Evolutionary conservation across 345 rosid species (phyloP).

Genomic region (Eucalyptus fibrosa): DNA sequence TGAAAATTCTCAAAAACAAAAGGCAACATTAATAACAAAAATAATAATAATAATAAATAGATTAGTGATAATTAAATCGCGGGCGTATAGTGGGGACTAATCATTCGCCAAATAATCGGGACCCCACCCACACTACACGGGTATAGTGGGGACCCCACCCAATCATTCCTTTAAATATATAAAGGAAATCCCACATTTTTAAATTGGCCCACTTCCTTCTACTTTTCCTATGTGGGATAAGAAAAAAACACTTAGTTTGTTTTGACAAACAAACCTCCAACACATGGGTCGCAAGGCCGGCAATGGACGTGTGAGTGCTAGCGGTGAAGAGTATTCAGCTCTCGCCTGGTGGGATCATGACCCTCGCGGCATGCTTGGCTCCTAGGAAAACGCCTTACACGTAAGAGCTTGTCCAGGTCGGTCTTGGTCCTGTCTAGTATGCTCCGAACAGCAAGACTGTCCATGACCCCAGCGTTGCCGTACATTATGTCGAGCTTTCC

Average conservation of each 20-base stretch:
- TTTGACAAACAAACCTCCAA: no score
- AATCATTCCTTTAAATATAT: no score
- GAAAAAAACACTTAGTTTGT: no score
- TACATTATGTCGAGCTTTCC: constrained; percentile 32
- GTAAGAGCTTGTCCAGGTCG: constrained; percentile 19
- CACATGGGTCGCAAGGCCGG: not conserved
- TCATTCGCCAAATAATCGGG: no score
- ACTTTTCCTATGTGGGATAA: no score
- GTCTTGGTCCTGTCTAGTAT: constrained; percentile 8
- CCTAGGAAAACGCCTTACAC: constrained; percentile 16
- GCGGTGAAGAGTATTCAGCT: constrained; percentile 23
- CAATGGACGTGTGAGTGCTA: constrained; percentile 6
- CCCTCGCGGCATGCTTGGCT: constrained; percentile 30
- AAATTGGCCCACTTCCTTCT: accelerated
- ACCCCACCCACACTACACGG: accelerated
- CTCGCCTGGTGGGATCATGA: constrained; percentile 8
- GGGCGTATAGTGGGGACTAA: no score
- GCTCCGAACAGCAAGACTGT: not conserved
- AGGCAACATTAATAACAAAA: no score
- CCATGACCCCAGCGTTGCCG: constrained; percentile 20
- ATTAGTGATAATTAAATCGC: no score
- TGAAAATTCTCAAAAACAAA: no score
- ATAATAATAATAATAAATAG: no score
- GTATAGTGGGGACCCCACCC: no score
- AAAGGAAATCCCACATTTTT: no score